Evolutionary conservation across 352 stramenopile genomes (phyloP), one percentile per base, ranked within the genome.

Genomic region (Phytophthora citricola): DNA sequence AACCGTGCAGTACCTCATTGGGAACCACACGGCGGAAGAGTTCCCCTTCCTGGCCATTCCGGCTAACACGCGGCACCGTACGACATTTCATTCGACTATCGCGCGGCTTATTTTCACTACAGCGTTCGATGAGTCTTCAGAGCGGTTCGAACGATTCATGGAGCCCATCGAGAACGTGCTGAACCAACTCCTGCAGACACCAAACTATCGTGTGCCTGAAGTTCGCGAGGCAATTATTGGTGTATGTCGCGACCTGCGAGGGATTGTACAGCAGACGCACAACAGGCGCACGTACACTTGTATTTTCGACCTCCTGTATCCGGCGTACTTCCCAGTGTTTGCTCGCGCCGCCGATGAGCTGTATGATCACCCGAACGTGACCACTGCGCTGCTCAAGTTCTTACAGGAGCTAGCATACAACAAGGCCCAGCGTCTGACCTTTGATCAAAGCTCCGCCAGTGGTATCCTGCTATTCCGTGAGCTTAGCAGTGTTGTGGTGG

Each of bases 241-340:
- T 10, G 92, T 99, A 3, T 99, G 97, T 63, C 82, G 97, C 52
- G 97, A 99, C 79, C 75, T 99, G 62, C 84, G 97, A 27, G 97
- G 97, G 4, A 96, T 99, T 50, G 88, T 97, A n/a, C 85, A 96
- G 49, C 97, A 97, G 63, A 95, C 98, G 12, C 95, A 99, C 87
- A 99, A 99, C 71, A 90, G 94, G 31, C 85, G 91, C 54, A 98
- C 97, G 15, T 99, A 98, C 80, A 94, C 89, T 70, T 93, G 95
- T 71, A 94, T 99, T 48, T 99, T 99, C 81, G 97, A 99, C 34
- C 83, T 98, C n/a, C 69, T 99, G 43, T 98, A 99, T 78, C 97
- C 97, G 5, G 87, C 89, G 3, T 97, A 99, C 76, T 97, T 99
- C 59, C 90, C 95, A 7, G 83, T 99, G 15, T 97, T 99, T 51